Evolutionary conservation across 2,329 filamentous ascomycete genomes (phyloP).

Genomic region (Niveomyces coronatus): DNA sequence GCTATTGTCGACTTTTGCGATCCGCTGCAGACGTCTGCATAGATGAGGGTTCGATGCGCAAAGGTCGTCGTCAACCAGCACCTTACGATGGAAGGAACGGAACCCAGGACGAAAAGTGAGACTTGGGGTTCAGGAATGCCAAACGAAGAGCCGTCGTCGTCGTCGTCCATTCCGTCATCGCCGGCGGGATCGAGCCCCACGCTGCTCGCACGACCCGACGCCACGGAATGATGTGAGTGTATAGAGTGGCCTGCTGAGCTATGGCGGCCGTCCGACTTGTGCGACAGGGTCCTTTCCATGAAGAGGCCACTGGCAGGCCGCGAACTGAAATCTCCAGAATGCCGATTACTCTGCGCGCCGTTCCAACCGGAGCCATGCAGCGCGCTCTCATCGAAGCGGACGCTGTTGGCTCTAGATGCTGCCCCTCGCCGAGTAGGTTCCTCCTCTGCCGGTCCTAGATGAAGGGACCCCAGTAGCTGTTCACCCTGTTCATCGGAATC

Average conservation of each 20-base stretch:
- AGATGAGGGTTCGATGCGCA: conserved; percentile 78
- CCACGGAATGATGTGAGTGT: conserved; percentile 56
- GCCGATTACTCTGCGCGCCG: conserved; percentile 57
- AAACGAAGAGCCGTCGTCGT: conserved; percentile 58
- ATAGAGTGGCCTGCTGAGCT: conserved; percentile 84
- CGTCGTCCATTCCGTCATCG: too few relatives aligned
- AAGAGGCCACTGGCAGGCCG: conserved; percentile 75
- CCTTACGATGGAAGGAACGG: conserved; percentile 86
- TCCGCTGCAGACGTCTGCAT: conserved; percentile 85
- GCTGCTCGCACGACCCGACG: conserved; percentile 76
- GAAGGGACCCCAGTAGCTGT: conserved; percentile 68
- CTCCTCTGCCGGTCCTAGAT: conserved; percentile 72
- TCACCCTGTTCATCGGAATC: conserved; percentile 81
- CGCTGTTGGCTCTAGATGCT: conserved; percentile 88
- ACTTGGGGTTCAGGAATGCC: conserved; percentile 69
- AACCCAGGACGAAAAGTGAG: conserved; percentile 74
- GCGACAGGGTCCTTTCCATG: conserved; percentile 84
- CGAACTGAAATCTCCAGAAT: conserved; percentile 73
- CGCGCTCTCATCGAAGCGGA: conserved; percentile 93
- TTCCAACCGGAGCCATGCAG: conserved; percentile 80
- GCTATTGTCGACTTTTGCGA: conserved; percentile 83
- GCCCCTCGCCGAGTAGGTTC: conserved; percentile 76
- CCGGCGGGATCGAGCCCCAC: conserved; percentile 67
- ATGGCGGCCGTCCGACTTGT: conserved; percentile 91
- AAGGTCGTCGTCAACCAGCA: conserved; percentile 92